Evolutionary conservation across 2,329 filamentous ascomycete species (phyloP).

Genomic region (Xylariaceae sp.): DNA sequence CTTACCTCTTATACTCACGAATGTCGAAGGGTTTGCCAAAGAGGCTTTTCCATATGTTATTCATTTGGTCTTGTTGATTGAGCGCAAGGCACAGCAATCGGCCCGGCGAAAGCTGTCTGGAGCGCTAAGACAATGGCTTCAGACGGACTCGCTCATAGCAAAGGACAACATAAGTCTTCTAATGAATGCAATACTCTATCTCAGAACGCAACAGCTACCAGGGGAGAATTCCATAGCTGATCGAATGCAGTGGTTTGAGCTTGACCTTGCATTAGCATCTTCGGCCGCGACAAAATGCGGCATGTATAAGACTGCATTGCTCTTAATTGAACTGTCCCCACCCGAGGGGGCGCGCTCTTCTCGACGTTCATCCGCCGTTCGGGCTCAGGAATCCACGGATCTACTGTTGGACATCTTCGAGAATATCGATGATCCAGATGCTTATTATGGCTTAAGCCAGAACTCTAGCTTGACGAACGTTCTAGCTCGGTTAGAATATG

Average conservation of each 20-base stretch:
- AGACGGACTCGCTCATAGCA: conserved; percentile 50
- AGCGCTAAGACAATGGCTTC: conserved; percentile 70
- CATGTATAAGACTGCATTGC: conserved; percentile 85
- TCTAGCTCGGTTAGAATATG: conserved; percentile 84
- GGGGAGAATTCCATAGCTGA: conserved; percentile 81
- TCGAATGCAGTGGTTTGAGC: conserved; percentile 81
- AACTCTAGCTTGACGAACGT: conserved; percentile 78
- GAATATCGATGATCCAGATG: conserved; percentile 93
- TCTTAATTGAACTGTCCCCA: conserved; percentile 78
- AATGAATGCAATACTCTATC: conserved; percentile 81
- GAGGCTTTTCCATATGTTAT: conserved; percentile 82
- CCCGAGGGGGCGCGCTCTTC: conserved; percentile 57
- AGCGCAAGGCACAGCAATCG: conserved; percentile 66
- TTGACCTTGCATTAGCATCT: conserved; percentile 76
- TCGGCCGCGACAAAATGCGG: conserved; percentile 76
- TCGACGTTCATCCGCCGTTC: conserved; percentile 68
- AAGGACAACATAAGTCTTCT: conserved; percentile 74
- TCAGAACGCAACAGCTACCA: conserved; percentile 80
- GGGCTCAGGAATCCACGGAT: conserved; percentile 64
- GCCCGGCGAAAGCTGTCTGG: conserved; percentile 70
- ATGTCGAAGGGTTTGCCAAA: conserved; percentile 73
- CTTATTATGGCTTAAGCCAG: conserved; percentile 90
- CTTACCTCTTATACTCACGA: conserved; percentile 69
- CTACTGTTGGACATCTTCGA: conserved; percentile 84
- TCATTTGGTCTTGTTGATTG: conserved; percentile 77